These are phyloP conservation scores for Stygiomarasmius scandens DNA, from an alignment of 1,284 basidiomycete species.

Conservation along the genomic window DNA sequence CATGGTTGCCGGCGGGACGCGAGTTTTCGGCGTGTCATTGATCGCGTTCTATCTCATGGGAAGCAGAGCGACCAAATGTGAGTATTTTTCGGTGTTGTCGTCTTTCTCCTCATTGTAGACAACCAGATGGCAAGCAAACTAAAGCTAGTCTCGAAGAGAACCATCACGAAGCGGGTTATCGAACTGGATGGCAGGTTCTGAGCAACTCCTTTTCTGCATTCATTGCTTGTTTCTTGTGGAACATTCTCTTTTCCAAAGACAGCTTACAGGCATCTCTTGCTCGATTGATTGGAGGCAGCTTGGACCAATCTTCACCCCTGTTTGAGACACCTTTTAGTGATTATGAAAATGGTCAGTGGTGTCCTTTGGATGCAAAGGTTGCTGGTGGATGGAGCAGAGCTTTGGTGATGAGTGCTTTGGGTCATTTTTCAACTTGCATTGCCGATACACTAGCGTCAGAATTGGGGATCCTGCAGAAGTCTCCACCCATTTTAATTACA, in stretches of 20 bases:
- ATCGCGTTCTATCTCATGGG: slow-evolving; percentile 85
- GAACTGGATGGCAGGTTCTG: slow-evolving; percentile 79
- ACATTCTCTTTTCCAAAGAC: slow-evolving; percentile 49
- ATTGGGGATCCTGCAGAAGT: slow-evolving; percentile 79
- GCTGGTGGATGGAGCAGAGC: slow-evolving; percentile 55
- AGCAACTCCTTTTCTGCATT: slow-evolving; percentile 79
- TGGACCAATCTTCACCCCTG: not conserved
- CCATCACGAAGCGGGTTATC: slow-evolving; percentile 69
- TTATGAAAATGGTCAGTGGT: slow-evolving; percentile 46
- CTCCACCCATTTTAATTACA: slow-evolving; percentile 75
- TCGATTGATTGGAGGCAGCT: slow-evolving; percentile 15
- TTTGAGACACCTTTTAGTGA: slow-evolving; percentile 20
- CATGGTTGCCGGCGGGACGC: slow-evolving; percentile 62
- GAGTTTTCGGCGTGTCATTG: slow-evolving; percentile 72
- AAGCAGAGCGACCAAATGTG: slow-evolving; percentile 82
- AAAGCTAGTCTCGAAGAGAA: slow-evolving; percentile 84
- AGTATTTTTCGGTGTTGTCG: slow-evolving; percentile 23
- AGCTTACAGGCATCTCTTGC: slow-evolving; percentile 33
- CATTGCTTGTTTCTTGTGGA: slow-evolving; percentile 68
- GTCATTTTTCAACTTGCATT: slow-evolving; percentile 82
- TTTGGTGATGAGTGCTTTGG: slow-evolving; percentile 68
- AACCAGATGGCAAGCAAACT: slow-evolving; percentile 58
- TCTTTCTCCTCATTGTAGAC: not conserved
- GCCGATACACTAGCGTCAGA: slow-evolving; percentile 83
- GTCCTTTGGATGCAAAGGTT: slow-evolving; percentile 47